A percentile compares a stretch with the other conserved stretches of the same genome.
Conservation (phyloP, 106 monocot species). For the Ottelia alismoides region DNA sequence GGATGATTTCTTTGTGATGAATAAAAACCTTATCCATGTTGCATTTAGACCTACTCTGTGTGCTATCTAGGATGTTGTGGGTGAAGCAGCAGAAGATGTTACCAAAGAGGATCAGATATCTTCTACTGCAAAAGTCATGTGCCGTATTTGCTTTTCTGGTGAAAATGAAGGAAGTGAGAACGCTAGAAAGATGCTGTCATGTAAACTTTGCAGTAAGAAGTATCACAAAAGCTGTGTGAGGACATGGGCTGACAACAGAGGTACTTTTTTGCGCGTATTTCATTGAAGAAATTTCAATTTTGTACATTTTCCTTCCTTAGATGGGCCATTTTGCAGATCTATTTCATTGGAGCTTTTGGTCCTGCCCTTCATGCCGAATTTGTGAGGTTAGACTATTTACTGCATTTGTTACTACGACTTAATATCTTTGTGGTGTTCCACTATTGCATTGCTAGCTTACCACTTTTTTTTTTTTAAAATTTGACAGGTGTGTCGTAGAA, state of each 20-base stretch:
- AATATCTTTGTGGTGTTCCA: too few species aligned
- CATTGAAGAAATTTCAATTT: not conserved
- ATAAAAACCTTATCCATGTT: too few species aligned
- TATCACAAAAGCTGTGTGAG: conserved; percentile 76
- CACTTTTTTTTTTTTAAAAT: too few species aligned
- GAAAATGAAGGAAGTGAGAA: conserved; percentile 65
- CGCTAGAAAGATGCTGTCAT: conserved; percentile 77
- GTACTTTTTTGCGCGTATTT: conserved; percentile 14
- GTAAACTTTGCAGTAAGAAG: conserved; percentile 61
- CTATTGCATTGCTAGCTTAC: too few species aligned
- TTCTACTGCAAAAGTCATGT: too few species aligned
- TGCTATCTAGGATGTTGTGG: too few species aligned
- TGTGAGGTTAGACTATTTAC: conserved; percentile 94
- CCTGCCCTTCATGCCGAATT: conserved; percentile 69
- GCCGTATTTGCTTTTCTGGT: conserved; percentile 83
- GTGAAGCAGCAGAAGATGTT: too few species aligned
- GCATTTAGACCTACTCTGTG: too few species aligned
- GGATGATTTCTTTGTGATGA: too few species aligned
- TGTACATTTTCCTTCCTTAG: conserved; percentile 3
- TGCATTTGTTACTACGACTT: not conserved
- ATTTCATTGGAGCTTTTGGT: conserved; percentile 82
- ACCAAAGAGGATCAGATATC: too few species aligned
- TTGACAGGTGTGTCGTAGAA: conserved; percentile 63
- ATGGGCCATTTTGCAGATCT: conserved; percentile 72
- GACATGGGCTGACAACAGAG: conserved; percentile 78